Base-by-base conservation (phyloP, 306 rosid species). In the Cucumis sativus region DNA sequence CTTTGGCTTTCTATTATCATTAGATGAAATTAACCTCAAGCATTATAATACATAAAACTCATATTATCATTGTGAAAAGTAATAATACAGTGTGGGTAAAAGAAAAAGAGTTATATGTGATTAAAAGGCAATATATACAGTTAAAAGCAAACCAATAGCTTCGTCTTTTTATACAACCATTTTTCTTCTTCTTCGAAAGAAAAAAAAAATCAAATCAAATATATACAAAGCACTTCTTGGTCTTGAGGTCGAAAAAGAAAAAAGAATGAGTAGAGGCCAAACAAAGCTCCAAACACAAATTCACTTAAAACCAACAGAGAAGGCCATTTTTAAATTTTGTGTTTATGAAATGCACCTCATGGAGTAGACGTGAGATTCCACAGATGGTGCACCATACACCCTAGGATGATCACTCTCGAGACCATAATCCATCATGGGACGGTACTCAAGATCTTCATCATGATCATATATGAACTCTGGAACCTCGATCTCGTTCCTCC, bases 371-470 rank as follows among this genome's bases (percentile, higher is more conserved):
- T 93, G 87, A 0, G 97, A 86, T 55, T 92, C 95, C 2, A 90
- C 55, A 0, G 92, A 70, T 51, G 30, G 95, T 4, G 87, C 84
- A 61, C 80, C 92, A 77, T 88, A 88, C 15, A 89, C 88, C 82
- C 98, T 88, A 0, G 92, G 89, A 18, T 92, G 97, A 37, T 95
- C 98, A 70, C 97, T 92, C 84, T 95, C 98, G 60, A 92, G 80
- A 0, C 97, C 98, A 23, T 92, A 92, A 59, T 95, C 97, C 97
- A 92, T 88, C 92, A 88, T 89, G 60, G 97, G 97, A 78, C 97
- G 95, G 85, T 87, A 83, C 79, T 95, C 97, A 83, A 95, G 80
- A 78, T 90, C 98, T 81, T 95, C 98, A 67, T 95, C 98, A 17
- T 92, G 97, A 85, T 95, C 98, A 13, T 77, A 67, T 30, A 95